Percentiles rank a stretch among this genome's conserved stretches.
These are phyloP conservation scores for Xylariaceae sp. DNA, from an alignment of 2,329 filamentous ascomycete species.

Conservation along the genomic window DNA sequence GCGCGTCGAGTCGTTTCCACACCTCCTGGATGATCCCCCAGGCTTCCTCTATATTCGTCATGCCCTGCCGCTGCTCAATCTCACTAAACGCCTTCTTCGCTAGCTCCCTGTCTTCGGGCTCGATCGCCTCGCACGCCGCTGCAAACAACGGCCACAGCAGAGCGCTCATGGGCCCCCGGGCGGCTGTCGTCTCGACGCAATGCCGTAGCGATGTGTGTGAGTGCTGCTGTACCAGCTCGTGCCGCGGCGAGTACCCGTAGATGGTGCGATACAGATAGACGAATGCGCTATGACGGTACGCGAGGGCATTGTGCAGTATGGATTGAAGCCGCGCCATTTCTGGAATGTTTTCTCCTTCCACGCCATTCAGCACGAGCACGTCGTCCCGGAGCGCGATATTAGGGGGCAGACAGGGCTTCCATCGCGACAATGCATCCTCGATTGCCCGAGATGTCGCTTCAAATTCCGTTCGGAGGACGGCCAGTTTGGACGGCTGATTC, in stretches of 20 bases:
- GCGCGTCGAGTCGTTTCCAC: constrained; percentile 49
- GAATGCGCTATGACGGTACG: constrained; percentile 55
- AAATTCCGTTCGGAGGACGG: constrained; percentile 48
- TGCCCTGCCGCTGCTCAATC: constrained; percentile 55
- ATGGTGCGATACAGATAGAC: constrained; percentile 56
- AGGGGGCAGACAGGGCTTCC: constrained; percentile 50
- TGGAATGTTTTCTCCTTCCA: constrained; percentile 22
- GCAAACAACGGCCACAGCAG: constrained; percentile 63
- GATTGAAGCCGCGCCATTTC: constrained; percentile 47
- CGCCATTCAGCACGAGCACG: constrained; percentile 20
- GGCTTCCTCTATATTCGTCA: constrained; percentile 60
- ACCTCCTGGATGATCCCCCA: constrained; percentile 60
- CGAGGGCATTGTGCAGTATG: constrained; percentile 56
- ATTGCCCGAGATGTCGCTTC: constrained; percentile 51
- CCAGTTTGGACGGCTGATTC: constrained; percentile 42
- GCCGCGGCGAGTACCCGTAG: constrained; percentile 43
- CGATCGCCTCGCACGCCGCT: constrained; percentile 56
- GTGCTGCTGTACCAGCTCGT: constrained; percentile 52
- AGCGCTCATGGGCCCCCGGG: constrained; percentile 58
- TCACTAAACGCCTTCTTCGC: constrained; percentile 50
- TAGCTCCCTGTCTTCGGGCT: constrained; percentile 46
- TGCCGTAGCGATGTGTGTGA: constrained; percentile 48
- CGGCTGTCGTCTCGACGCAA: constrained; percentile 52
- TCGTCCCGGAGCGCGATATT: constrained; percentile 33
- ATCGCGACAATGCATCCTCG: constrained; percentile 51